Evolutionary conservation across 352 stramenopile species (phyloP), one percentile per base, ranked within the genome.

Genomic region (Aphanomyces invadans): DNA sequence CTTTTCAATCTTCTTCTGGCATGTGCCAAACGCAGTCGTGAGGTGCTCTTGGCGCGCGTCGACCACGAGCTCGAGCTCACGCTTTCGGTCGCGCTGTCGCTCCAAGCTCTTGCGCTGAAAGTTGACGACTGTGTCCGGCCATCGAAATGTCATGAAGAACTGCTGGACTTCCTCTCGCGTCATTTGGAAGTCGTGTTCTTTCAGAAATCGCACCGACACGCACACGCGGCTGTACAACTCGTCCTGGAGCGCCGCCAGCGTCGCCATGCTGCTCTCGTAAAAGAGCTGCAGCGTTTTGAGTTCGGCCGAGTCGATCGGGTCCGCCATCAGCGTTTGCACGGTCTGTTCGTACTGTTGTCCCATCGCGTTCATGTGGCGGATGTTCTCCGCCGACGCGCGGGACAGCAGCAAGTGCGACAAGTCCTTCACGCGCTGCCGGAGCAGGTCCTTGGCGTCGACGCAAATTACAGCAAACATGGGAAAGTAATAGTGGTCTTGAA

Each of bases 21-120:
- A 70, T 3, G 76, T 81, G 1, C 77, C 72, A 57, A 95, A 92
- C 56, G 97, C 83, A 2, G 67, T 79, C 2, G 78, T 62, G 3
- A 97, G 81, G 54, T 96, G 86, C 68, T 96, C 89, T 68, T 95
- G 86, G 0, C 92, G 80, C 4, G 84, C 88, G 69, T 97, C 87
- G 10, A 95, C 82, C 31, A 95, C 89, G 4, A 95, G 71, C 59
- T 96, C 88, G 33, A 97, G 64, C 61, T 97, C 89, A 61, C 89
- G 79, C 69, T 97, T 92, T 0, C 92, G 77, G 60, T 90, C 92
- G 26, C 81, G 87, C 68, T 97, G 89, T 3, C 96, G 76, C 71
- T 98, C 90, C 48, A 95, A 88, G 67, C 84, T 94, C 70, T 92
- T 92, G n/a, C 86, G 72, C 56, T 97, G 87, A 72, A 96, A 97